Evolutionary conservation across 495 filamentous ascomycete genomes (phyloP), one percentile per base, ranked within the genome.

Genomic region (Neurospora pannonica): DNA sequence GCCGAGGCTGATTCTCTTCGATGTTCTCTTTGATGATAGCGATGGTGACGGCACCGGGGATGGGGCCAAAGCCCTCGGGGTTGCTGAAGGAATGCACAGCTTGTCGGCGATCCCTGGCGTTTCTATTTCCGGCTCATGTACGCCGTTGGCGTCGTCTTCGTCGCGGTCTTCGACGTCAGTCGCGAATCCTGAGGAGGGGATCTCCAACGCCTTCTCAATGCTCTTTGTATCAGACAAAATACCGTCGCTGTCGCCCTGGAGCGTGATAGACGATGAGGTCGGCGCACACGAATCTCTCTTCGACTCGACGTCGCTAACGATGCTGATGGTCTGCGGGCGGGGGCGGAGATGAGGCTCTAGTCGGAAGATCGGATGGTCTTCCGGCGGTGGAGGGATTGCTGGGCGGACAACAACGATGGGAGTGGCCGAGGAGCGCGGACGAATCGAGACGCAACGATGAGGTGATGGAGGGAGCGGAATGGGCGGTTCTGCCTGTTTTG

Each of bases 251-350:
- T 85, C 86, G 43, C 84, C 85, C 19, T 79, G 82, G 69, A 86
- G 82, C 70, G 85, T 87, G 71, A 82, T 84, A 13, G 85, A 83
- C 17, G 85, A 86, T 34, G 84, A 81, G 9, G 86, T 86, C 5
- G 87, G 81, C 60, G 86, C 85, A 67, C 83, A 86, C 34, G 89
- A 90, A 78, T 90, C 87, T 72, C 89, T 78, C 75, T 86, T 86
- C 72, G 71, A 78, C 70, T 78, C 76, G 60, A 79, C 78, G 28
- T 67, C 54, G 54, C 54, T 19, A 19, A 34, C 28, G 15, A 67
- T 67, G 28, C 54, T 67, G 54, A 34, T 15, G 62, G 75, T 72
- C 46, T 73, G 72, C 39, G 76, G 77, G 69, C 70, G 2, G 78
- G 37, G 76, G 76, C n/a, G 36, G 78, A 71, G 54, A 67, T 67